Evolutionary conservation across 1,284 basidiomycete genomes (phyloP).

Genomic region (Boletus smithii): DNA sequence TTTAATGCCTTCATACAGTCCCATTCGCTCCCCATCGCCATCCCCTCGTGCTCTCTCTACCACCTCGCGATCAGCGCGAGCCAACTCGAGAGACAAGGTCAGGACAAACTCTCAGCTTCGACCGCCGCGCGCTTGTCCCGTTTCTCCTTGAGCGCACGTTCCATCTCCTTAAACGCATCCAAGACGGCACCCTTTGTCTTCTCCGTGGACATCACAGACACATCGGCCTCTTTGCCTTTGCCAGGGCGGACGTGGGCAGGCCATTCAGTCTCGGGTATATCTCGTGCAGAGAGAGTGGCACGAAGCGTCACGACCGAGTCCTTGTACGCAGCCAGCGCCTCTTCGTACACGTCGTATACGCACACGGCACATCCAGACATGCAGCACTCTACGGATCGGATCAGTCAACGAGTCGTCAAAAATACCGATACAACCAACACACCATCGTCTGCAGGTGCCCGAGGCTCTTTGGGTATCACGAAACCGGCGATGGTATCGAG

Average conservation of each 20-base stretch:
- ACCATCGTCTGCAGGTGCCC: constrained; percentile 62
- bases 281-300: constrained; percentile 43
- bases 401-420: background rate
- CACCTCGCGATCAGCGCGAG: constrained; percentile 11
- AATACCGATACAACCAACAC: background rate
- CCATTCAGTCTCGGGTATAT: constrained; percentile 65
- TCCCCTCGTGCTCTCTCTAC: background rate
- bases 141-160: constrained; percentile 50
- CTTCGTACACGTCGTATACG: constrained; percentile 84
- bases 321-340: constrained; percentile 67
- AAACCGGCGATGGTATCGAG: constrained; percentile 44
- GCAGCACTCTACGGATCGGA: constrained; percentile 66
- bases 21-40: background rate
- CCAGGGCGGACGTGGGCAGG: constrained; percentile 42
- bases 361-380: constrained; percentile 91
- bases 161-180: constrained; percentile 67
- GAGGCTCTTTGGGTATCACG: constrained; percentile 56
- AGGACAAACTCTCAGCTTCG: constrained; percentile 39
- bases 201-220: no score
- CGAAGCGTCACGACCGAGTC: constrained; percentile 52
- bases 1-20: constrained; percentile 23
- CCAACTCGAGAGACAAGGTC: constrained; percentile 9
- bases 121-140: constrained; percentile 28
- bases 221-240: background rate
- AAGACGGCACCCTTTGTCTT: constrained; percentile 39